These are phyloP conservation scores for Fusarium bulbicola DNA, from an alignment of 2,329 filamentous ascomycete genomes.

Conservation along the genomic window DNA sequence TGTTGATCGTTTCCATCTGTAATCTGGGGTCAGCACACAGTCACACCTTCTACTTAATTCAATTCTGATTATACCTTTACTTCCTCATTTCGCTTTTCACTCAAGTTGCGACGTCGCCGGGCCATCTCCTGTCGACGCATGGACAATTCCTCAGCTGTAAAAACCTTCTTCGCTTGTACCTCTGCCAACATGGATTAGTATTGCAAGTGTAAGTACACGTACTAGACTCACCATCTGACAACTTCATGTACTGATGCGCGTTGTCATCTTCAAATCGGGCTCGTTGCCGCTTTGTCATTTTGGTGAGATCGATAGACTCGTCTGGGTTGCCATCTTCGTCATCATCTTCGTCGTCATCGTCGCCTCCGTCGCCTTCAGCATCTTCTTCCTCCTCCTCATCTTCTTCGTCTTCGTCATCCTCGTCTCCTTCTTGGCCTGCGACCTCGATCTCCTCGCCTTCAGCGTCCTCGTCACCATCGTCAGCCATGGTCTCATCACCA, in stretches of 20 bases:
- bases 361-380: conserved; percentile 51
- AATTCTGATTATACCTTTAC: conserved; percentile 60
- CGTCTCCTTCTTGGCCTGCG: conserved; percentile 53
- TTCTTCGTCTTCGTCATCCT: conserved; percentile 55
- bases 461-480: conserved; percentile 58
- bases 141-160: conserved; percentile 69
- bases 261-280: conserved; percentile 65
- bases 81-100: conserved; percentile 71
- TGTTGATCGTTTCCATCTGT: conserved; percentile 91
- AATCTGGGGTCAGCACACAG: conserved; percentile 6
- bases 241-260: conserved; percentile 65
- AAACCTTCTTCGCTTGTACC: conserved; percentile 70
- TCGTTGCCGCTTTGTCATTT: conserved; percentile 69
- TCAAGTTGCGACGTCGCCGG: conserved; percentile 67
- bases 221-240: conserved; percentile 64
- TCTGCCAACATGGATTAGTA: conserved; percentile 51
- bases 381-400: conserved; percentile 46
- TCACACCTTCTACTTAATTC: not conserved
- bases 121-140: conserved; percentile 72
- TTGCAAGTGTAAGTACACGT: not conserved
- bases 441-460: conserved; percentile 57
- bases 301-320: conserved; percentile 63
- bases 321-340: conserved; percentile 58
- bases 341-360: conserved; percentile 53
- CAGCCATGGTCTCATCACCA: conserved; percentile 57